A percentile compares a stretch with the other conserved stretches of the same genome.
phyloP scores from a whole-genome alignment of 176 grass and related monocot species.

The Cymbopogon citratus region DNA sequence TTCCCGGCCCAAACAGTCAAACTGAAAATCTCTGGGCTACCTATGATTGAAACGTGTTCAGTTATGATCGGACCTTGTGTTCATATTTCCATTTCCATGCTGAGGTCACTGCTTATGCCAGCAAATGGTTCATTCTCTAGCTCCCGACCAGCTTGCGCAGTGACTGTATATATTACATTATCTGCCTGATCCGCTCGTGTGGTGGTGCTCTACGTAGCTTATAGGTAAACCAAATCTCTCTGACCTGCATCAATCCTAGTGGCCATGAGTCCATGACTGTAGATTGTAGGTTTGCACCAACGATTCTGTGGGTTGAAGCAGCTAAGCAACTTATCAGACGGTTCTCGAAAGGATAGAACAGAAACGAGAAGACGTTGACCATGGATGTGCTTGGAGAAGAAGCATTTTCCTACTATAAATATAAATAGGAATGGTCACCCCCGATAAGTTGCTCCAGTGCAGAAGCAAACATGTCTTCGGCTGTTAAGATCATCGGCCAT shows the following conservation, averaged over 20 bases:
- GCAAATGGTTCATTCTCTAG: not conserved
- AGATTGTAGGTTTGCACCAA: not conserved
- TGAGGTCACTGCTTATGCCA: not conserved
- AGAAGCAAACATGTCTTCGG: not conserved
- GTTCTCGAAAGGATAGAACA: not conserved
- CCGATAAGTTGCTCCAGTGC: not conserved
- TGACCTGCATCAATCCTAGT: not conserved
- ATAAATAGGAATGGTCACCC: not conserved
- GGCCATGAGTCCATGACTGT: no score
- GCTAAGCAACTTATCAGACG: not conserved
- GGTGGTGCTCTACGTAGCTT: no score
- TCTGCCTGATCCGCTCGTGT: not conserved
- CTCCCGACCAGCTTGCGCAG: not conserved
- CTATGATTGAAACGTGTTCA: not conserved
- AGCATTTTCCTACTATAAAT: no score
- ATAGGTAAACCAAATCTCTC: not conserved
- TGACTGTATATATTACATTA: not conserved
- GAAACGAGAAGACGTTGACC: not conserved
- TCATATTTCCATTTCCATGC: not conserved
- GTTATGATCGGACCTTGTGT: no score
- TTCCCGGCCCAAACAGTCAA: not conserved
- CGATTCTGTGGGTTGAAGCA: not conserved
- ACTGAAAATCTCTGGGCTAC: not conserved
- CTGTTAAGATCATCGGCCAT: conserved; percentile 20
- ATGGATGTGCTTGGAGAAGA: not conserved